Evolutionary conservation across 345 rosid species (phyloP), one percentile per base, ranked within the genome.

Genomic region (Erodium maritimum): DNA sequence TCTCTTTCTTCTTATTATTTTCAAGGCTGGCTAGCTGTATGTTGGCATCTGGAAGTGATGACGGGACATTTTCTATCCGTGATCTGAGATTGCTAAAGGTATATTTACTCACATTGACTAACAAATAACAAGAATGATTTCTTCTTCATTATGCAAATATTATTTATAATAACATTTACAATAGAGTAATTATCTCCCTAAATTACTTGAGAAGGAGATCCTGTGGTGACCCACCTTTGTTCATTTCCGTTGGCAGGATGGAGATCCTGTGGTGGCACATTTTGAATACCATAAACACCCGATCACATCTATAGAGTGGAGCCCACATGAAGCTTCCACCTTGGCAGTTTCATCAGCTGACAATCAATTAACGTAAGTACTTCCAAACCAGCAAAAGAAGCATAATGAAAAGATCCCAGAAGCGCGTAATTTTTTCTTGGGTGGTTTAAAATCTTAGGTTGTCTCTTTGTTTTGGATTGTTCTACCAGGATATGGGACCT

Each of bases 11-110:
- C 14, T 29, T 56, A 23, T 37, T 9, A 24, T 20, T 55, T 11
- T 42, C 6, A 53, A 93, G 95, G 83, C 70, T 82, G 68, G 99
- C 96, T 57, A 87, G 87, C 64, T 77, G 90, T 72, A 85, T 93
- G 91, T 67, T 93, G 78, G 99, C 96, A 50, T 93, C 97, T 19
- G 99, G 96, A 66, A 74, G 96, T 73, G 99, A 93, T 69, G 97
- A 93, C 48, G 99, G 99, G 53, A 73, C 91, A 59, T 89, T 89
- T 78, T 82, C 97, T 14, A 87, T 93, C 65, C 94, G 73, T 55
- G 99, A 93, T 74, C 90, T 93, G 68, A 80, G 99, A 75, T 66
- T 77, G 68, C 72, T 85, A 62, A 76, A 77, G 75, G 89, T 86
- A 69, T 23, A 54, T 37, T 29, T 29, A 11, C 37, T 29, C 9